Evolutionary conservation across 1,139 yeast species (phyloP).

Genomic region (Geotrichum armillariae): DNA sequence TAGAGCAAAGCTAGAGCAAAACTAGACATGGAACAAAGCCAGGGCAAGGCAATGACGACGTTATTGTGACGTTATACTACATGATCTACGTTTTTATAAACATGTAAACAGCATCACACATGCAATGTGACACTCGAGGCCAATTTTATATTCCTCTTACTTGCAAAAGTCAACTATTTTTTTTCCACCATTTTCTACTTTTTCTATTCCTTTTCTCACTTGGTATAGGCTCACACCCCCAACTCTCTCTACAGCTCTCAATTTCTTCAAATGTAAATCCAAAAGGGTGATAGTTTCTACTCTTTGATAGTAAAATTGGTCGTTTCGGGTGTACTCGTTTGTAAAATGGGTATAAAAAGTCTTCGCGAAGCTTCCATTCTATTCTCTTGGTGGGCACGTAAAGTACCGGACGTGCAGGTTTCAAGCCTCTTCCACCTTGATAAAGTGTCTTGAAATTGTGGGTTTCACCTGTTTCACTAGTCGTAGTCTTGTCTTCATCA

Average conservation of each 20-base stretch:
- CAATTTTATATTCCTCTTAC: no score
- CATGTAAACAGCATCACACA: no score
- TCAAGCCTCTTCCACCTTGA: neutral
- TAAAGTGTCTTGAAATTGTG: neutral
- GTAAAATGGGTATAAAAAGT: slow-evolving; percentile 16
- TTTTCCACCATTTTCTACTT: neutral
- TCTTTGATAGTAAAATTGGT: slow-evolving; percentile 12
- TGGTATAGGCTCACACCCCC: slow-evolving; percentile 1
- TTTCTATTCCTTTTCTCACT: neutral
- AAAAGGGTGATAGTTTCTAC: slow-evolving; percentile 19
- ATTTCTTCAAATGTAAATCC: slow-evolving; percentile 16
- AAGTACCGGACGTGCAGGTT: neutral
- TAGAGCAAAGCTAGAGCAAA: no score
- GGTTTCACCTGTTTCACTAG: neutral
- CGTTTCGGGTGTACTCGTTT: slow-evolving; percentile 12
- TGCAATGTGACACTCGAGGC: no score
- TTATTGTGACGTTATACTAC: no score
- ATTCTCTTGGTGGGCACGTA: neutral
- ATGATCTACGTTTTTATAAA: no score
- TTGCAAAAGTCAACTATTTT: no score
- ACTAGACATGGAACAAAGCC: no score
- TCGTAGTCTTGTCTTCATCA: neutral
- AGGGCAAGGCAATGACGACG: no score
- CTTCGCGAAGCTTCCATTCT: slow-evolving; percentile 16
- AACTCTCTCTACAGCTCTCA: slow-evolving; percentile 4